Evolutionary conservation across 169 alveolate species (phyloP), one percentile per base, ranked within the genome.

Genomic region (Miamiensis avidus): DNA sequence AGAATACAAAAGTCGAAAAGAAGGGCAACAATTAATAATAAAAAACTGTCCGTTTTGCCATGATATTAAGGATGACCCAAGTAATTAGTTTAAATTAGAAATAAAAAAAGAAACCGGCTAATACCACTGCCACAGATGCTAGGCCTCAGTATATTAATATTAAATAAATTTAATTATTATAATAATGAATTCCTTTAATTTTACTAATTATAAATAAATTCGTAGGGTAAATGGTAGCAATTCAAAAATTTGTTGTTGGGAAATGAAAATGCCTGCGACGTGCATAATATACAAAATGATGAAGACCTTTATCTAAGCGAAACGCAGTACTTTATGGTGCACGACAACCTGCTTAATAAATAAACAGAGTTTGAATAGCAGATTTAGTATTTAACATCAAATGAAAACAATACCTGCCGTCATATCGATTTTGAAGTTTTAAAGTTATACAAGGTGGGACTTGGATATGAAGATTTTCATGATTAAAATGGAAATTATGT

Each of bases 401-500:
- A 81, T 29, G 64, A 75, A 29, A 34, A 69, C 26, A 16, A 4
- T 27, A 93, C 94, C 64, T 91, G 90, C 34, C 81, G 99, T 32
- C 96, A 97, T 34, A 27, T 97, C 31, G 87, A 78, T 29, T 34
- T 87, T 30, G 97, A 97, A 82, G 91, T 93, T 30, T 86, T 97
- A 69, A 93, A 92, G 74, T 88, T 89, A 64, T 97, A 91, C 85
- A 94, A 91, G 74, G 95, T 97, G 6, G 99, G 99, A 4, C 93
- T 96, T 27, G 97, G 96, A 15, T 74, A 31, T 30, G 93, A 87
- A 91, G 93, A 82, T 31, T 93, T 83, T 93, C 91, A 91, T 64
- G 82, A 85, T 83, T 83, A 90, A 86, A 75, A 81, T 93, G 93
- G 93, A 87, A 83, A 96, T 88, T 81, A 90, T 87, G 34, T 86